Percentiles rank a stretch among this genome's conserved stretches.
These are phyloP conservation scores for Termitomyces eurrhizus DNA, from an alignment of 768 basidiomycete species.

Conservation along the genomic window DNA sequence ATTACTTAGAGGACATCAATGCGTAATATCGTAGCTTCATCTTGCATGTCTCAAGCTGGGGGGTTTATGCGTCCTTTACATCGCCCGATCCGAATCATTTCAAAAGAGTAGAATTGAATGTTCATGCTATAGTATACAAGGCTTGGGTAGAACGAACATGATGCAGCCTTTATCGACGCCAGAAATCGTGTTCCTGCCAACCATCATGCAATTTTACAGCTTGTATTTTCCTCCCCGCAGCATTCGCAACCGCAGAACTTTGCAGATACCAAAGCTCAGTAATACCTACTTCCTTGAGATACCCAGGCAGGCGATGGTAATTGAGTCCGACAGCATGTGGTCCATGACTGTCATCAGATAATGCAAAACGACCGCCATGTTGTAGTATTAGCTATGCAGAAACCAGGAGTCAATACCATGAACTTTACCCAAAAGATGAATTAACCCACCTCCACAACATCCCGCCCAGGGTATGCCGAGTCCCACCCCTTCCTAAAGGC, in stretches of 20 bases:
- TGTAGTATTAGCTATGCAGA: slow-evolving; percentile 60
- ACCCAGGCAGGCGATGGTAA: slow-evolving; percentile 62
- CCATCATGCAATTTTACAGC: slow-evolving; percentile 43
- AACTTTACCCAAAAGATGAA: slow-evolving; percentile 3
- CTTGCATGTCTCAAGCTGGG: background rate
- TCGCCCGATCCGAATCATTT: background rate
- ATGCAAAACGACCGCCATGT: slow-evolving; percentile 67
- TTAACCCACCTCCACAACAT: slow-evolving; percentile 62
- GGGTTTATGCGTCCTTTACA: background rate
- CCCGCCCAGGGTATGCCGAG: slow-evolving; percentile 76
- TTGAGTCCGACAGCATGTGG: slow-evolving; percentile 85
- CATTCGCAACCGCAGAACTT: slow-evolving; percentile 33
- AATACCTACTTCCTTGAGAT: slow-evolving; percentile 60
- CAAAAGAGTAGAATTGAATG: background rate
- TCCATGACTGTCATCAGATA: slow-evolving; percentile 97
- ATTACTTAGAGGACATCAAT: background rate
- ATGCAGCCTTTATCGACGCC: slow-evolving; percentile 28
- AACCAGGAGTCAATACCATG: slow-evolving; percentile 1
- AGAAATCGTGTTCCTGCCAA: slow-evolving; percentile 62
- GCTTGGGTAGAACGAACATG: background rate
- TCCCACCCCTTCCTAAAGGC: slow-evolving; percentile 91
- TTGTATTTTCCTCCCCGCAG: slow-evolving; percentile 40
- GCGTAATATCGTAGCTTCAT: background rate
- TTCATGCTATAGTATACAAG: background rate
- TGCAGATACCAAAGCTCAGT: slow-evolving; percentile 63